Base-by-base conservation (phyloP, 2,329 filamentous ascomycete species). In the Aspergillus jensenii region DNA sequence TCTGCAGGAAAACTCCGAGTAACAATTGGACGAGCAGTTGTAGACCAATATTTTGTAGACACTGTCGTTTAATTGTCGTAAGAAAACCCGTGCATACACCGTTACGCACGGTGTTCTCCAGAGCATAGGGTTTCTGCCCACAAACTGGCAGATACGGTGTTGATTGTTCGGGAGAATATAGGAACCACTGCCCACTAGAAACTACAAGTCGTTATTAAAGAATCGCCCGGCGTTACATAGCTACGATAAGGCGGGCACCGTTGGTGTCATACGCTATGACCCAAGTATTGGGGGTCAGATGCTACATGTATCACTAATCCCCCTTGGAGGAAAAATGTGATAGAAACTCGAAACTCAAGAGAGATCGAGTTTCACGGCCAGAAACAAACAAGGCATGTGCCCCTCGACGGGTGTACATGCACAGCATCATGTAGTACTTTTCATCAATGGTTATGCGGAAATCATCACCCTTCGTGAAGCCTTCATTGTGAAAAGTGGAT, bases 371-470 rank as follows among this genome's bases (percentile, higher is more conserved):
- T 51, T 43, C 37, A 56, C 51, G 58, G 52, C 60, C 56, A 59
- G 41, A 25, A 47, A 31, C 40, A 55, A 49, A 55, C 23, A 57
- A 21, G 33, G 6, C 56, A 55, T 51, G 53, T 44, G 27, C 47
- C 40, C 25, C n/a, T 11, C 31, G 21, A 14, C 11, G 46, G 44
- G 37, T 44, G 45, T 35, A 45, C 46, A 52, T 46, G 51, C 41
- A 57, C 27, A 33, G 62, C 67, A 71, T 61, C 65, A 64, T 66
- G 52, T 37, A 57, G 51, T 52, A 62, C 68, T 69, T 72, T 73
- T 78, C 78, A 81, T 71, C 78, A 82, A 83, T 83, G 81, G 80
- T 83, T 83, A 80, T 78, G 74, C 81, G 81, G 81, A 77, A 75
- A 69, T 66, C 75, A 75, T 79, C 81, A 83, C 81, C 80, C 76